Percentiles rank a stretch among this genome's conserved stretches.
These are phyloP conservation scores for Pichia membranifaciens DNA, from an alignment of 805 yeast genomes.

Conservation along the genomic window DNA sequence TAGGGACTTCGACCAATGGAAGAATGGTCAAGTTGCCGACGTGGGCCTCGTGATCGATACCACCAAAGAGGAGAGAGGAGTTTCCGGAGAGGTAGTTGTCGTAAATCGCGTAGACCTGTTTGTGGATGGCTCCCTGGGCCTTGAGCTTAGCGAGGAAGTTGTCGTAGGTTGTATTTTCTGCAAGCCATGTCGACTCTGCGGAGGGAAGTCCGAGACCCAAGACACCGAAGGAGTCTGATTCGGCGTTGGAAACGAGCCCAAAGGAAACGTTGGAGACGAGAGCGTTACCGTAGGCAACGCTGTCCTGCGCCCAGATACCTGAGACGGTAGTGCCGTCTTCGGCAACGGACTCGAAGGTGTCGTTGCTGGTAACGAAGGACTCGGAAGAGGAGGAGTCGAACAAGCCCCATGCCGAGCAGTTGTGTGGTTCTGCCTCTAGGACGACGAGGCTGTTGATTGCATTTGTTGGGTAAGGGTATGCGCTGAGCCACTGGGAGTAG, in stretches of 20 bases:
- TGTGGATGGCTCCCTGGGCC: constrained; percentile 46
- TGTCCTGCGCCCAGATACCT: constrained; percentile 54
- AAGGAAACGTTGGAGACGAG: constrained; percentile 47
- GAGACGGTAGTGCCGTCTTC: constrained; percentile 37
- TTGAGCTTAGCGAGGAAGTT: constrained; percentile 59
- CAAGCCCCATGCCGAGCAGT: constrained; percentile 38
- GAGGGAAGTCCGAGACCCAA: constrained; percentile 62
- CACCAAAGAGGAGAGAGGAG: constrained; percentile 53
- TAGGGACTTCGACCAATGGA: constrained; percentile 15
- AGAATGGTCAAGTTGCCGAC: constrained; percentile 32
- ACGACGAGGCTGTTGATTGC: constrained; percentile 4
- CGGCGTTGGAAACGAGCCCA: constrained; percentile 60
- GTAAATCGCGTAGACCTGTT: constrained; percentile 52
- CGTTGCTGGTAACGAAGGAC: constrained; percentile 30
- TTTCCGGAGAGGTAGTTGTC: constrained; percentile 35
- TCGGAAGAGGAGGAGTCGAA: constrained; percentile 34
- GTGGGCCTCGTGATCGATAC: constrained; percentile 54
- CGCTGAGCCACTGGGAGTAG: constrained; percentile 7
- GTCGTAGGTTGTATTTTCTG: constrained; percentile 33
- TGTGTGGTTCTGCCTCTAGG: constrained; percentile 11
- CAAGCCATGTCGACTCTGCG: constrained; percentile 47
- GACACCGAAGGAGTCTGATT: constrained; percentile 51
- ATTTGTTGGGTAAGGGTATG: constrained; percentile 13
- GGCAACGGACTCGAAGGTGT: constrained; percentile 34
- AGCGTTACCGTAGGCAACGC: constrained; percentile 42